Evolutionary conservation across 2,329 filamentous ascomycete species (phyloP).

Genomic region (Colletotrichum liriopes): DNA sequence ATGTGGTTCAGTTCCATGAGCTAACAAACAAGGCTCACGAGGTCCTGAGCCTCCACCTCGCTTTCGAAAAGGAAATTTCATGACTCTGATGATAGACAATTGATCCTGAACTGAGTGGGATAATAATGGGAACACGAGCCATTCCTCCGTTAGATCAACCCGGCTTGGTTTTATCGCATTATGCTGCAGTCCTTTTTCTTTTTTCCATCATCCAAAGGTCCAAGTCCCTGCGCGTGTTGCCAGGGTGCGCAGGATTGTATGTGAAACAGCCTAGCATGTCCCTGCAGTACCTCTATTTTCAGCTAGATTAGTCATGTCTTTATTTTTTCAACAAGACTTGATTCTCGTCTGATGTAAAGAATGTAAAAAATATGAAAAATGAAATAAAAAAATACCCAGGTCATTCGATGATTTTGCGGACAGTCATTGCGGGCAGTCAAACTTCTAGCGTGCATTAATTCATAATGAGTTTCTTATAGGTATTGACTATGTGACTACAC

Average conservation of each 20-base stretch:
- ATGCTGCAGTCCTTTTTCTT: background rate
- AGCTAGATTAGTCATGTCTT: background rate
- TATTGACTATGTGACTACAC: slow-evolving; percentile 32
- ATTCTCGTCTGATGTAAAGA: no score
- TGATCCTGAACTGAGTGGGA: background rate
- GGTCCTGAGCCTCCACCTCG: background rate
- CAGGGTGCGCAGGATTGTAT: background rate
- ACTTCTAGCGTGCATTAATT: background rate
- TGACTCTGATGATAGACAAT: background rate
- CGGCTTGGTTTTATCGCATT: background rate
- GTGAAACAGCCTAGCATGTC: background rate
- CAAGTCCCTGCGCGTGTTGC: background rate
- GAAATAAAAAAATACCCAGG: no score
- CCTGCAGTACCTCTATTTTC: background rate
- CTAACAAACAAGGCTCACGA: background rate
- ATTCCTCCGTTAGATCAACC: background rate
- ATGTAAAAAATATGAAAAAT: no score
- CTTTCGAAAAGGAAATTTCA: background rate
- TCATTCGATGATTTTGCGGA: no score
- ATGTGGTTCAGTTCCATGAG: background rate
- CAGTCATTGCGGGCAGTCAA: no score
- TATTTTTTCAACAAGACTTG: background rate
- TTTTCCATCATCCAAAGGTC: background rate
- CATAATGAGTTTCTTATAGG: background rate
- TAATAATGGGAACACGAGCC: background rate